These are phyloP conservation scores for Tulasnella sp. DNA, from an alignment of 768 basidiomycete genomes.

Conservation along the genomic window DNA sequence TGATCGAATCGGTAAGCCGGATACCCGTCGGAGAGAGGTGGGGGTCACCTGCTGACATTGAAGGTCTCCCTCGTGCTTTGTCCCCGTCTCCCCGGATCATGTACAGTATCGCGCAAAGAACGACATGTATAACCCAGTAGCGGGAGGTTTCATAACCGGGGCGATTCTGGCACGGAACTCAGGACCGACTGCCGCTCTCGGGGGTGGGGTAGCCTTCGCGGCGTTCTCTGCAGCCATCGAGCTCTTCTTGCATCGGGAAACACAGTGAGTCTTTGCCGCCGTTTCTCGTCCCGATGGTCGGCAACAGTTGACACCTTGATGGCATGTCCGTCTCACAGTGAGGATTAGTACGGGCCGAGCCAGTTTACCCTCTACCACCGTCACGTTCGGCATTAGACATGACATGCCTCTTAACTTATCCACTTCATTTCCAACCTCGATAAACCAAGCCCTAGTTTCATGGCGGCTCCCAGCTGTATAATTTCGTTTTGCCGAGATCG, in stretches of 20 bases:
- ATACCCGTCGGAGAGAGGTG: neutral
- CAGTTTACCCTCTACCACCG: neutral
- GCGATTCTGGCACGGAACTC: slow-evolving; percentile 79
- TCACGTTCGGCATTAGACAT: neutral
- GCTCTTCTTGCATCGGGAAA: slow-evolving; percentile 64
- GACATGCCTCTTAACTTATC: neutral
- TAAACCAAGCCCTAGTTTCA: neutral
- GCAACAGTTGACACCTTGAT: neutral
- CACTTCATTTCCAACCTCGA: neutral
- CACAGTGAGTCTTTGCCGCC: slow-evolving; percentile 42
- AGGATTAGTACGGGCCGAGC: neutral
- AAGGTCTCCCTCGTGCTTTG: neutral
- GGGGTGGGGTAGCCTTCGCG: slow-evolving; percentile 84
- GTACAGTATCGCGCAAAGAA: slow-evolving; percentile 88
- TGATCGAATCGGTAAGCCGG: slow-evolving; percentile 77
- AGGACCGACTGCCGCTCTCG: slow-evolving; percentile 75
- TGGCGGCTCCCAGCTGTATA: neutral
- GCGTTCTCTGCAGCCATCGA: slow-evolving; percentile 91
- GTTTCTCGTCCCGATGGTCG: neutral
- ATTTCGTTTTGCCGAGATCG: neutral
- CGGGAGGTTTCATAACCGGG: slow-evolving; percentile 80
- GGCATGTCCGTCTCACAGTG: neutral
- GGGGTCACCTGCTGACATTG: neutral
- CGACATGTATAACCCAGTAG: slow-evolving; percentile 84
- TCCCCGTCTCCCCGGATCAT: neutral